Conservation (phyloP, 2,329 filamentous ascomycete species). For the Diaporthe sp. region DNA sequence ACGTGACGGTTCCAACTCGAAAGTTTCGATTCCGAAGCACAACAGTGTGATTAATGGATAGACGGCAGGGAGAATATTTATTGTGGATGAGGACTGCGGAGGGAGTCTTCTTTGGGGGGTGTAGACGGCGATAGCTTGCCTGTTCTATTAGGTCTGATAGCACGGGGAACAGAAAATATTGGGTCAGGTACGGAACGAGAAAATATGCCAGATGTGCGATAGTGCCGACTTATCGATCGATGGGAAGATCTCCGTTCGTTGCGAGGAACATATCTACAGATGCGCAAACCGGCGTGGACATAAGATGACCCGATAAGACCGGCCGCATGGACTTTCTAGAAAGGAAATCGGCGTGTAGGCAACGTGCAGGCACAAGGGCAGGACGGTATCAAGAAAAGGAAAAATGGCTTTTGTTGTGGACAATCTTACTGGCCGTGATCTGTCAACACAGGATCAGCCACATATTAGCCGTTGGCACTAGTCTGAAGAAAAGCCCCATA, state of each 20-base stretch:
- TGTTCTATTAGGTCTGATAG: neutral
- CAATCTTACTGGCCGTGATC: neutral
- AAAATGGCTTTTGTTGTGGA: neutral
- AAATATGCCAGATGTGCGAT: neutral
- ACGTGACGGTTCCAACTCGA: neutral
- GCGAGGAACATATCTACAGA: neutral
- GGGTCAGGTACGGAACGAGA: neutral
- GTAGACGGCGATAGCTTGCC: neutral
- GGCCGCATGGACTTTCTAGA: neutral
- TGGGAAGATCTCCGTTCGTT: neutral
- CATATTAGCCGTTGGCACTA: neutral
- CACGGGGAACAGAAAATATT: neutral
- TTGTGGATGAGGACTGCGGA: neutral
- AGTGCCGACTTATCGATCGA: neutral
- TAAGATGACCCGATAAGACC: neutral
- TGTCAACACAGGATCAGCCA: neutral
- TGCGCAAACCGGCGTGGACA: neutral
- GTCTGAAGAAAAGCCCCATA: neutral
- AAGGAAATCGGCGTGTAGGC: neutral
- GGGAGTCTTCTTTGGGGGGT: too few species aligned
- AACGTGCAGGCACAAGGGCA: neutral
- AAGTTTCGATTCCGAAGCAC: neutral
- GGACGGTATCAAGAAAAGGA: neutral
- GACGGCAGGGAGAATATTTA: neutral
- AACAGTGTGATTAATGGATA: neutral